Conservation (phyloP, 306 rosid species). For the Oemleria cerasiformis region DNA sequence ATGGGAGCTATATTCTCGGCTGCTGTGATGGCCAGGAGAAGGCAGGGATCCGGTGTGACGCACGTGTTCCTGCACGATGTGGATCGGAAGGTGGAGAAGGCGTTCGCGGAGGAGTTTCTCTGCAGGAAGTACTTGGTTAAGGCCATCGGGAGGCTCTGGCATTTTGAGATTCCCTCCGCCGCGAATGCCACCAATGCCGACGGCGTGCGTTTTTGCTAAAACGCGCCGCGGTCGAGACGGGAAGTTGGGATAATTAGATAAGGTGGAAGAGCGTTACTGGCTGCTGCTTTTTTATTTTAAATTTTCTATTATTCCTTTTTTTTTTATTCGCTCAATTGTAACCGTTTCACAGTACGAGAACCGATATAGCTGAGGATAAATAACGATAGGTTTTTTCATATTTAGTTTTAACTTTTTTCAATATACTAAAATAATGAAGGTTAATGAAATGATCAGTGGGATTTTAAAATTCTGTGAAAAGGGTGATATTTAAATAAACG, state of each 20-base stretch:
- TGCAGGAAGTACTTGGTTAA: conserved; percentile 55
- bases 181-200: conserved; percentile 14
- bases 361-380: too few species aligned
- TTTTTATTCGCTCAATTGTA: too few species aligned
- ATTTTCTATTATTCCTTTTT: not conserved
- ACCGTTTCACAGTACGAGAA: not conserved
- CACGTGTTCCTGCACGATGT: conserved; percentile 88
- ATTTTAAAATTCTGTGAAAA: too few species aligned
- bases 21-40: conserved; percentile 78
- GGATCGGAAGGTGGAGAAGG: conserved; percentile 82
- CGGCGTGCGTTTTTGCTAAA: conserved; percentile 34
- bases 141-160: conserved; percentile 77
- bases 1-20: conserved; percentile 90
- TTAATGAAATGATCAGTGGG: too few species aligned
- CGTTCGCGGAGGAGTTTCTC: conserved; percentile 68
- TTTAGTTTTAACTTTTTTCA: too few species aligned
- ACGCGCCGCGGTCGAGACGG: not conserved
- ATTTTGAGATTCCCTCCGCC: conserved; percentile 61
- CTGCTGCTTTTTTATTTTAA: not conserved
- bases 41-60: conserved; percentile 69
- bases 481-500: too few species aligned
- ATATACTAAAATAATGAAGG: too few species aligned
- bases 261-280: not conserved
- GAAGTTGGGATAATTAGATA: not conserved
- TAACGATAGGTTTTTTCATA: too few species aligned